Base-by-base conservation (phyloP, 306 rosid species). In the Rosa chinensis region DNA sequence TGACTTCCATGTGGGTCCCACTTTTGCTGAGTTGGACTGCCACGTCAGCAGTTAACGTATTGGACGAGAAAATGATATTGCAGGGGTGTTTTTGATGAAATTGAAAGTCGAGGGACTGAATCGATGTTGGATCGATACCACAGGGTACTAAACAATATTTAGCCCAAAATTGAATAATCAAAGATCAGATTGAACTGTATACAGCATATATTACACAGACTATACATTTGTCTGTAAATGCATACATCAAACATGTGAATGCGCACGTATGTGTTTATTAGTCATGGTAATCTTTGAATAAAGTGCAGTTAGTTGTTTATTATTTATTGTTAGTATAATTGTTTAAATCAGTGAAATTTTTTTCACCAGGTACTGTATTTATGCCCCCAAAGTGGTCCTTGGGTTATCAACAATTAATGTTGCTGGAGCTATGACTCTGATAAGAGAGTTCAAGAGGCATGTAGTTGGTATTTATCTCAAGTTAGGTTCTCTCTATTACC, bases 351-450 rank as follows among this genome's bases (percentile, higher is more conserved):
- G 73, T 80, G 53, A 25, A 59, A 52, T 68, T 64, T 59, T 79
- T 67, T 37, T 72, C 80, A 39, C 45, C 80, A 94, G 98, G 97
- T 61, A 88, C 97, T 62, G 83, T 88, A 42, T 92, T 89, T 81
- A 89, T 94, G 97, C 98, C 98, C 48, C 96, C 97, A 75, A 94
- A 92, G 82, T 94, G 98, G 97, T 82, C 98, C 73, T 79, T 94
- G 77, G 98, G 97, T 82, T 94, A 94, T 87, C 98, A 92, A 17
- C 98, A n/a, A n/a, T n/a, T n/a, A 94, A 84, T 89, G 98, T 74
- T 97, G 94, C 76, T 94, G 91, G 88, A 92, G 98, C 84, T 90
- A 94, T 50, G 73, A 83, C 47, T 85, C 97, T 83, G 97, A 88
- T 49, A 83, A 83, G 83, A 87, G 90, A 84, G 98, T 94, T 80